phyloP scores from a whole-genome alignment of 176 grass and related monocot species.

The Echinochloa phyllopogon region DNA sequence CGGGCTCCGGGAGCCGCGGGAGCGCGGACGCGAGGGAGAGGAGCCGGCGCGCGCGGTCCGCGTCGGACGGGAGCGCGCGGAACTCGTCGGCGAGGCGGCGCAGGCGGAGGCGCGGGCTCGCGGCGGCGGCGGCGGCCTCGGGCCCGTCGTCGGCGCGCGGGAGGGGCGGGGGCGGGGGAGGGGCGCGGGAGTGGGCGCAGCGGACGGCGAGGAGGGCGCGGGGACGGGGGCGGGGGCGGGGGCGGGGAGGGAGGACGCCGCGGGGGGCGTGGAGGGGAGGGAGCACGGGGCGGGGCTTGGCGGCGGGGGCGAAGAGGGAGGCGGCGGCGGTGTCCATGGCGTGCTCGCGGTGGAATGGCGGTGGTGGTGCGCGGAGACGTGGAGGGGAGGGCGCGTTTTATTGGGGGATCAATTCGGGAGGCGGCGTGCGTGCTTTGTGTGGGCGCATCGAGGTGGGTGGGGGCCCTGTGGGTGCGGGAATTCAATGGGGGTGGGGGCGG shows the following conservation, averaged over 20 bases:
- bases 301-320: constrained; percentile 10
- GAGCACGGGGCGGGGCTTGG: neutral
- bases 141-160: constrained; percentile 38
- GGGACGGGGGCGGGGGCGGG: constrained; percentile 10
- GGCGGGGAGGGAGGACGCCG: neutral
- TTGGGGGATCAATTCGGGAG: constrained; percentile 17
- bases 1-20: constrained; percentile 62
- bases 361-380: neutral
- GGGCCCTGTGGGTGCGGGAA: neutral
- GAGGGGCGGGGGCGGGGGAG: constrained; percentile 27
- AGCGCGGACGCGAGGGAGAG: constrained; percentile 64
- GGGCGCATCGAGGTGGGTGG: constrained; percentile 15
- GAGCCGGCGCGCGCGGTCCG: constrained; percentile 69
- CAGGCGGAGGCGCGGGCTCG: constrained; percentile 43
- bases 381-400: constrained; percentile 6
- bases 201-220: constrained; percentile 40
- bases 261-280: neutral
- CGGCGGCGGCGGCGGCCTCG: neutral
- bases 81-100: constrained; percentile 68
- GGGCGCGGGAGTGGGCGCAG: constrained; percentile 47
- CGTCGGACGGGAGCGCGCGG: constrained; percentile 52
- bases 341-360: neutral
- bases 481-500: too few relatives aligned
- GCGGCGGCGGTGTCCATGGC: constrained; percentile 57
- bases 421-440: neutral